These are phyloP conservation scores for Colletotrichum aenigma DNA, from an alignment of 2,329 filamentous ascomycete genomes.

Conservation along the genomic window DNA sequence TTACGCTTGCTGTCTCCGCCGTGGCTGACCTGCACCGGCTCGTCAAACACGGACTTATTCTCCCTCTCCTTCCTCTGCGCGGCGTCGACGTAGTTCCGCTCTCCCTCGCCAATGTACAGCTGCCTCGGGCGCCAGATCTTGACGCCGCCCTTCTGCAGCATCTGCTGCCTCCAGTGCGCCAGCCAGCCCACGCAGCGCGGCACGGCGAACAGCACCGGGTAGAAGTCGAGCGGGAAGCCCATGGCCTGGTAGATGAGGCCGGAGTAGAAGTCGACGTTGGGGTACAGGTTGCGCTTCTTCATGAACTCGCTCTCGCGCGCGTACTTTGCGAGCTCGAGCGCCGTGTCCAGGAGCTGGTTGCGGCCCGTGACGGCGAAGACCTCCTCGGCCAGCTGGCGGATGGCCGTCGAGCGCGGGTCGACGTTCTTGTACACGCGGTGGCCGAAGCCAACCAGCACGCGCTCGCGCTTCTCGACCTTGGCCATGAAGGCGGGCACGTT, in stretches of 20 bases:
- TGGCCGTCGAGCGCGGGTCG: constrained; percentile 55
- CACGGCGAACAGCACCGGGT: constrained; percentile 55
- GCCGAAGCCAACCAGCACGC: constrained; percentile 59
- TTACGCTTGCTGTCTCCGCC: constrained; percentile 48
- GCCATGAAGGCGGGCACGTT: constrained; percentile 55
- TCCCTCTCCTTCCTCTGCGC: constrained; percentile 35
- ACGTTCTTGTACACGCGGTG: constrained; percentile 60
- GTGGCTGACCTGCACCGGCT: constrained; percentile 39
- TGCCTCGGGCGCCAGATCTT: constrained; percentile 57
- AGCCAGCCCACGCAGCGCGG: constrained; percentile 56
- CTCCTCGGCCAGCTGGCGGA: constrained; percentile 51
- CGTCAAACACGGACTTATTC: constrained; percentile 35
- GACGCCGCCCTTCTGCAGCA: constrained; percentile 48
- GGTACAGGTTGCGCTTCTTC: constrained; percentile 52
- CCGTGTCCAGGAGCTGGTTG: constrained; percentile 56
- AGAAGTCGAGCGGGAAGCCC: constrained; percentile 58
- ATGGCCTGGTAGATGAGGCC: constrained; percentile 57
- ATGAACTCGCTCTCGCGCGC: constrained; percentile 52
- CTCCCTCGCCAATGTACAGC: constrained; percentile 49
- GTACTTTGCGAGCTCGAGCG: constrained; percentile 48
- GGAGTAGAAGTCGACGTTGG: constrained; percentile 58
- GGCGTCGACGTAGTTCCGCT: constrained; percentile 47
- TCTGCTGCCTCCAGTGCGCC: constrained; percentile 56
- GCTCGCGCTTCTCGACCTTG: constrained; percentile 53
- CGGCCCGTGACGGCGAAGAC: constrained; percentile 54